Percentiles rank a stretch among this genome's conserved stretches.
phyloP scores from a whole-genome alignment of 83 land plant genomes.

The Picea abies region DNA sequence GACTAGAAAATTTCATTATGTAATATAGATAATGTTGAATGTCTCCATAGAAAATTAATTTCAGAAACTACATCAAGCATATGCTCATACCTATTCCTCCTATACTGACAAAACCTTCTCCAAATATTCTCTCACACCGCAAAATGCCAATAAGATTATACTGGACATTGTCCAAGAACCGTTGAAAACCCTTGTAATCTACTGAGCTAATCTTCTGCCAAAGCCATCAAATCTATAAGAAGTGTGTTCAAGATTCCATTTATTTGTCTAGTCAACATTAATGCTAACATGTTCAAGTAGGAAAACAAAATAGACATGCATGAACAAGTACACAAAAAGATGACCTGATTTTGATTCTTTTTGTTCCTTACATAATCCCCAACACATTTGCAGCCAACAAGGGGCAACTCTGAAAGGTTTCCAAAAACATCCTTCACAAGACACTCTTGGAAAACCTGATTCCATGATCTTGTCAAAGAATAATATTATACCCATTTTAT shows the following conservation, averaged over 20 bases:
- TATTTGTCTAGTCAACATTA: no score
- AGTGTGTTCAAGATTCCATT: no score
- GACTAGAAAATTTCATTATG: no score
- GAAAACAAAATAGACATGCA: not conserved
- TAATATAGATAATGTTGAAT: not conserved
- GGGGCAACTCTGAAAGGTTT: constrained; percentile 22
- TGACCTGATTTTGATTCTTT: constrained; percentile 51
- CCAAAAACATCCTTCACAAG: constrained; percentile 32
- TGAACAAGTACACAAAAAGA: not conserved
- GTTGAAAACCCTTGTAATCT: constrained; percentile 71
- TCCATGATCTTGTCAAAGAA: no score
- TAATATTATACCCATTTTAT: no score
- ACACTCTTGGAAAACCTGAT: constrained; percentile 64
- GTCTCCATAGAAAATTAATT: not conserved
- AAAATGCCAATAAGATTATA: constrained; percentile 81
- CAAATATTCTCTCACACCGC: constrained; percentile 94
- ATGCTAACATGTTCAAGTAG: no score
- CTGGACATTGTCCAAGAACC: constrained; percentile 85
- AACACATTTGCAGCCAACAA: constrained; percentile 40
- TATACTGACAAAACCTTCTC: constrained; percentile 48
- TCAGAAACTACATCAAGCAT: no score
- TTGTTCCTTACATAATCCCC: constrained; percentile 47
- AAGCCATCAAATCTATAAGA: no score
- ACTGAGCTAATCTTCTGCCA: no score
- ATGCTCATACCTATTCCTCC: not conserved